Percentiles rank a stretch among this genome's conserved stretches.
These are phyloP conservation scores for Phytophthora pini DNA, from an alignment of 352 stramenopile genomes.

Conservation along the genomic window DNA sequence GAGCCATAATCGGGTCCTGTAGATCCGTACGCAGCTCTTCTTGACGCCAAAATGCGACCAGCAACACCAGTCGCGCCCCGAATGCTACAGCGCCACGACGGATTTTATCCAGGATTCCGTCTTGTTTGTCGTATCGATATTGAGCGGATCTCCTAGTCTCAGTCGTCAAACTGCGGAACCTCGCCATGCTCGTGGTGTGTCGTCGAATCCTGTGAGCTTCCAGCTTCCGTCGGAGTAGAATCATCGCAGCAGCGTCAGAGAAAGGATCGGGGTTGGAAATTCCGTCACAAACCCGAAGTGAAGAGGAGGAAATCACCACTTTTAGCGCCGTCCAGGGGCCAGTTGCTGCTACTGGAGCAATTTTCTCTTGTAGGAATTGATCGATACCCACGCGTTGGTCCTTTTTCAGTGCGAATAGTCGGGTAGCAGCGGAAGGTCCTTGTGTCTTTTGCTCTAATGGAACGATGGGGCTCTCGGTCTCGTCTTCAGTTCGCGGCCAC, in stretches of 20 bases:
- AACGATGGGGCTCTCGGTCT: background rate
- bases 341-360: background rate
- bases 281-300: slow-evolving; percentile 22
- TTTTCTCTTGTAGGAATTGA: background rate
- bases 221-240: slow-evolving; percentile 17
- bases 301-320: slow-evolving; percentile 12
- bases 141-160: slow-evolving; percentile 4
- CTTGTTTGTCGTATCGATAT: slow-evolving; percentile 17
- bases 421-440: background rate
- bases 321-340: slow-evolving; percentile 16
- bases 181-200: background rate
- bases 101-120: background rate
- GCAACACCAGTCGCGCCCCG: slow-evolving; percentile 27
- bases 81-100: background rate
- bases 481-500: background rate
- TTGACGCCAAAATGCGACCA: slow-evolving; percentile 64
- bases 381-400: slow-evolving; percentile 10
- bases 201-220: background rate
- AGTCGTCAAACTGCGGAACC: background rate
- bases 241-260: slow-evolving; percentile 26
- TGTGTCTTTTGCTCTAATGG: background rate
- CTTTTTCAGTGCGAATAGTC: slow-evolving; percentile 3
- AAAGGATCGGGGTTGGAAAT: slow-evolving; percentile 25
- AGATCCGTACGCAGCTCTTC: slow-evolving; percentile 57
- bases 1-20: slow-evolving; percentile 43